phyloP scores from a whole-genome alignment of 169 alveolate genomes.

The Plasmodium berghei region DNA sequence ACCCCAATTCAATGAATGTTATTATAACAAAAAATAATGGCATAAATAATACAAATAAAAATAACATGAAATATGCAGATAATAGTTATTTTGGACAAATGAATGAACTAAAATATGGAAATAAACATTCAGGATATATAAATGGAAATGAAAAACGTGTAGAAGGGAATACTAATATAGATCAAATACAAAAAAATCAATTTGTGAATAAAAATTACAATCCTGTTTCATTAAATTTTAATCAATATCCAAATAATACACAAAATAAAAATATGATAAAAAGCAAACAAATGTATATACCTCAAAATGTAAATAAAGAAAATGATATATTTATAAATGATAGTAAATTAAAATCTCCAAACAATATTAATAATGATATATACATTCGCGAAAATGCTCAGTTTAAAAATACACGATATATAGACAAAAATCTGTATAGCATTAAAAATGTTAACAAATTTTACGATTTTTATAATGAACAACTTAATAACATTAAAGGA shows the following conservation, averaged over 20 bases:
- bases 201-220: not conserved
- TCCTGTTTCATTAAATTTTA: not conserved
- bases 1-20: slow-evolving; percentile 24
- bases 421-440: slow-evolving; percentile 17
- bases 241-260: too few relatives aligned
- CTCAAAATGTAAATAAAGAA: not conserved
- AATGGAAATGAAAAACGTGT: slow-evolving; percentile 18
- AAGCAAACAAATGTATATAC: not conserved
- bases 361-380: not conserved
- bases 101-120: not conserved
- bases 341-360: not conserved
- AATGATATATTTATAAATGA: not conserved
- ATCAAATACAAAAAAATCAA: not conserved
- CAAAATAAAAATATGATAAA: not conserved
- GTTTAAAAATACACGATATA: slow-evolving; percentile 21
- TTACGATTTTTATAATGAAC: slow-evolving; percentile 15
- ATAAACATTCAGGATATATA: not conserved
- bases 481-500: not conserved
- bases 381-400: not conserved
- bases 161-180: not conserved
- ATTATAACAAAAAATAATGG: slow-evolving; percentile 14
- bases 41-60: slow-evolving; percentile 1
- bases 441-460: slow-evolving; percentile 17
- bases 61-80: slow-evolving; percentile 11
- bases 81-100: not conserved